Conservation (phyloP, 2,329 filamentous ascomycete species). For the Beauveria asiatica region DNA sequence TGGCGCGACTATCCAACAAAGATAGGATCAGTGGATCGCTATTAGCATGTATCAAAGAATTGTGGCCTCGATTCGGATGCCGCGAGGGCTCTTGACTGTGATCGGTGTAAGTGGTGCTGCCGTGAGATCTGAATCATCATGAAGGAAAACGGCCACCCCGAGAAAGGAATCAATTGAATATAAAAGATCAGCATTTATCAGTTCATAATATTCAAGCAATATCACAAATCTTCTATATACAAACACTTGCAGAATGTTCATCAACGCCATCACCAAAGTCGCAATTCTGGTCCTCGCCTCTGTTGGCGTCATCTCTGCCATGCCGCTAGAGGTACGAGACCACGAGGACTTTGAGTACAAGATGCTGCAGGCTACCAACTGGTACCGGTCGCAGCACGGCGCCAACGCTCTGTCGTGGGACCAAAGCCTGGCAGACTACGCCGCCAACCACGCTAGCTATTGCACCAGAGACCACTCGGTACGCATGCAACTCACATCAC, state of each 20-base stretch:
- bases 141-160: background rate
- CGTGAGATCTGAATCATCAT: background rate
- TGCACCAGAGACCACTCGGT: conserved; percentile 48
- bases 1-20: background rate
- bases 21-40: too few relatives aligned
- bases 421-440: conserved; percentile 48
- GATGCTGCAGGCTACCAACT: conserved; percentile 62
- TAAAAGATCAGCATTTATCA: too few relatives aligned
- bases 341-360: conserved; percentile 5
- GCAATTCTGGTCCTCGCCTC: background rate
- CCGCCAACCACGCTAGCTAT: conserved; percentile 48
- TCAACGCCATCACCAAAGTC: background rate
- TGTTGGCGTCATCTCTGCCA: background rate
- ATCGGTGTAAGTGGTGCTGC: background rate
- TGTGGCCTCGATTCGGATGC: too few relatives aligned
- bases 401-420: conserved; percentile 55
- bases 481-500: background rate
- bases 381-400: conserved; percentile 72
- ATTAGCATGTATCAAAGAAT: too few relatives aligned
- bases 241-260: background rate
- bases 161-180: too few relatives aligned
- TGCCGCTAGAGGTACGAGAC: background rate
- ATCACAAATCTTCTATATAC: background rate
- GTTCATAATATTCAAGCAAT: background rate
- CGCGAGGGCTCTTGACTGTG: too few relatives aligned